Evolutionary conservation across 139 green algal species (phyloP), one percentile per base, ranked within the genome.

Genomic region (Nannochloris sp.): DNA sequence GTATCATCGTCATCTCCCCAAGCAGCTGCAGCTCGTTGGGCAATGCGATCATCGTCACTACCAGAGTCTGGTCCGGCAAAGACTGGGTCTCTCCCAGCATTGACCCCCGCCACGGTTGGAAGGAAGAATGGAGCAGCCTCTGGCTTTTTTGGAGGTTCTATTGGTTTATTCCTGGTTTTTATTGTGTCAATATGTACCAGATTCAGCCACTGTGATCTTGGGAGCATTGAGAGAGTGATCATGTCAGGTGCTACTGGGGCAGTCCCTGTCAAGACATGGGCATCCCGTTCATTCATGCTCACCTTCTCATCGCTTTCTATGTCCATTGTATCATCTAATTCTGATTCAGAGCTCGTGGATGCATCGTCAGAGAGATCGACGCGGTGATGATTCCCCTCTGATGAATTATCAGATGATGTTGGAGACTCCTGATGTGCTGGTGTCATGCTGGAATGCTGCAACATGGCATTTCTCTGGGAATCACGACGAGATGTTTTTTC

Each of bases 71-170:
- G 5, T 40, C 23, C 53, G 23, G 50, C 80, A 61, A 90, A 90
- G 2, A 87, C 70, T 1, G 85, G 82, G 23, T 88, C 62, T 13
- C 56, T 29, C 13, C 65, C 56, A 14, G 58, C 69, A 44, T 70
- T 44, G 16, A 33, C 62, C 0, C 65, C 72, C 4, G 81, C 67
- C 2, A 91, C 40, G 1, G 90, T 94, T 10, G 93, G 93, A 56
- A 99, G 77, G 86, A 99, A 99, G 78, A 99, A 98, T 40, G 93
- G 93, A 20, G 93, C 93, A 2, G 80, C 71, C 44, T 90, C 84
- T 10, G 90, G 92, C 82, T 98, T 98, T 70, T 92, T 91, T 28
- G 85, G 80, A 0, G 89, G 81, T 59, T 89, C 61, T 2, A 91
- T 72, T 0, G 92, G 87, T 67, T 95, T 96, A 78, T 91, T 96